phyloP scores from a whole-genome alignment of 306 rosid genomes.

The Lagenaria siceraria region DNA sequence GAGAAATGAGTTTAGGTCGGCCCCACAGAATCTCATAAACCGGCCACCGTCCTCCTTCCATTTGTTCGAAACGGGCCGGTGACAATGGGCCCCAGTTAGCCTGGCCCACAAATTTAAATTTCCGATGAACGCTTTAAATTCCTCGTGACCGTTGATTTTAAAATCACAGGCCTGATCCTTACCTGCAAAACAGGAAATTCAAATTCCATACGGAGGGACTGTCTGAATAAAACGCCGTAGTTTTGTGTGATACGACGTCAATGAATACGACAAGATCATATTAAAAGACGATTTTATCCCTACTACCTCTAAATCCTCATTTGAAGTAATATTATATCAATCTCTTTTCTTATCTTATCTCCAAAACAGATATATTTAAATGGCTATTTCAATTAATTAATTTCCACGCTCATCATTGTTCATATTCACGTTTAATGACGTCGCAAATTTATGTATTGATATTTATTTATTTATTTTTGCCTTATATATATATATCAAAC shows the following conservation, averaged over 20 bases:
- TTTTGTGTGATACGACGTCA: not conserved
- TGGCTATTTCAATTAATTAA: not conserved
- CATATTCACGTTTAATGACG: no score
- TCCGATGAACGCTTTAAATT: not conserved
- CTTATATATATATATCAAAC: no score
- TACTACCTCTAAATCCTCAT: not conserved
- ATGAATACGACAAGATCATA: not conserved
- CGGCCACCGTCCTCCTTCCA: not conserved
- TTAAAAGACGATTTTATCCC: not conserved
- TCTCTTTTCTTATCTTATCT: not conserved
- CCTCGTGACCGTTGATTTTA: slow-evolving; percentile 26
- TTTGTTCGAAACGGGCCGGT: not conserved
- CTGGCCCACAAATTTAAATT: slow-evolving; percentile 20
- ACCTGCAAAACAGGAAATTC: slow-evolving; percentile 12
- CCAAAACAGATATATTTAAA: not conserved
- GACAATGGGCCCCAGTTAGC: not conserved
- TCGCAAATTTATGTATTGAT: no score
- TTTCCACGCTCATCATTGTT: not conserved
- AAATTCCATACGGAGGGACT: slow-evolving; percentile 11
- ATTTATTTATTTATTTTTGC: no score
- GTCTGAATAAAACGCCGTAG: not conserved
- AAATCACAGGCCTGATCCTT: slow-evolving; percentile 25
- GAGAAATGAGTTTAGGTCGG: no score
- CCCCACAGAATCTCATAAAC: not conserved
- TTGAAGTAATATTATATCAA: no score